Conservation (phyloP, 176 grass and related monocot genomes). For the Pharus latifolius region DNA sequence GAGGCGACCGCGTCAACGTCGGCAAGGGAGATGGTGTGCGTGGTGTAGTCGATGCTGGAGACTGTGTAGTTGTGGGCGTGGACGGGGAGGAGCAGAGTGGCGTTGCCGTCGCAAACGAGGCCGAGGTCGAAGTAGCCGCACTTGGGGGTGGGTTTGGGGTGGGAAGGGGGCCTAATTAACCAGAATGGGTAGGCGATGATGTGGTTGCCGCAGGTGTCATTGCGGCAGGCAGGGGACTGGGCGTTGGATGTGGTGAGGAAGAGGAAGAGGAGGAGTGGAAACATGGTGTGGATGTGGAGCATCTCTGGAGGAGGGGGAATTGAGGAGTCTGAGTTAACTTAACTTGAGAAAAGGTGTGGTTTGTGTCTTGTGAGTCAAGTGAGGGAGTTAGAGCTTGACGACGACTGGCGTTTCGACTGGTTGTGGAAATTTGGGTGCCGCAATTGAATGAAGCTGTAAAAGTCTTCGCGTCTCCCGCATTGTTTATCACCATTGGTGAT, state of each 20-base stretch:
- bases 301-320: too few species aligned
- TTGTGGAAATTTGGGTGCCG: too few species aligned
- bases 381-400: too few species aligned
- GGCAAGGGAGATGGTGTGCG: conserved; percentile 4
- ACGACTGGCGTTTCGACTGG: too few species aligned
- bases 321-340: too few species aligned
- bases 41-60: not conserved
- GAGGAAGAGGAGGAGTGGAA: conserved; percentile 2
- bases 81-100: conserved; percentile 18
- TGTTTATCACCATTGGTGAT: too few species aligned
- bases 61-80: conserved; percentile 25
- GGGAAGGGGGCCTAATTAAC: not conserved
- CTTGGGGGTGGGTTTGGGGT: not conserved
- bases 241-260: not conserved
- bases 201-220: conserved; percentile 18
- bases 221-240: not conserved
- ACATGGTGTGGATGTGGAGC: not conserved
- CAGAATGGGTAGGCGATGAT: conserved; percentile 52
- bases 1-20: not conserved
- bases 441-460: too few species aligned
- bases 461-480: too few species aligned
- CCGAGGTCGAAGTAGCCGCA: conserved; percentile 38
- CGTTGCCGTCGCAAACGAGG: conserved; percentile 26
- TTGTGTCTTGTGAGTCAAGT: too few species aligned
- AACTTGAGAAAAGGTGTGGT: too few species aligned